Evolutionary conservation across 495 filamentous ascomycete genomes (phyloP).

Genomic region (Geoglossum glabrum): DNA sequence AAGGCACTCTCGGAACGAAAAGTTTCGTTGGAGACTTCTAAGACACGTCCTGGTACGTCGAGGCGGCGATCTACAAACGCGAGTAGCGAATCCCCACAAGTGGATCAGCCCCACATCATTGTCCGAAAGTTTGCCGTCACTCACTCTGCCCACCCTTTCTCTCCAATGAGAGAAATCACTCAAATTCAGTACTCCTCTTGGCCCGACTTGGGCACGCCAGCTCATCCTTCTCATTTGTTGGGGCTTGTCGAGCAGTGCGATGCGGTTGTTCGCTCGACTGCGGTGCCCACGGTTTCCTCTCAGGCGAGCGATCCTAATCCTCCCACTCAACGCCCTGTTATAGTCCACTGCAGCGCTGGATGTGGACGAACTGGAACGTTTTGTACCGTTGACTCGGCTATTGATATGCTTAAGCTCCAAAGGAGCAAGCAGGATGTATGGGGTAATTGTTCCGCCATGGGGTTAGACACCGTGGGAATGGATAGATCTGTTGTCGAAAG

Average conservation of each 20-base stretch:
- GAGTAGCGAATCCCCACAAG: constrained; percentile 12
- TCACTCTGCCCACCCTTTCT: constrained; percentile 59
- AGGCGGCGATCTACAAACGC: constrained; percentile 4
- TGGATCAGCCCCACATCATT: constrained; percentile 53
- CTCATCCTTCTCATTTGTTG: constrained; percentile 68
- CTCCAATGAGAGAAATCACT: constrained; percentile 77
- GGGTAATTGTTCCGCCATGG: constrained; percentile 7
- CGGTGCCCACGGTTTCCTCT: constrained; percentile 10
- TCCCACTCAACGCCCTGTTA: constrained; percentile 39
- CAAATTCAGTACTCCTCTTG: constrained; percentile 87
- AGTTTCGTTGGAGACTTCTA: constrained; percentile 41
- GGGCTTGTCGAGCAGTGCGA: constrained; percentile 75
- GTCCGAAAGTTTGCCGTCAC: constrained; percentile 73
- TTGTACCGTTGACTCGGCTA: constrained; percentile 84
- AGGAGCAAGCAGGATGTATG: constrained; percentile 26
- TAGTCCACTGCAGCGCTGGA: constrained; percentile 91
- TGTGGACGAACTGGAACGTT: constrained; percentile 93
- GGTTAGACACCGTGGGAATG: constrained; percentile 2
- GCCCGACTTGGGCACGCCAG: constrained; percentile 92
- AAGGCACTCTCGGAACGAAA: constrained; percentile 61
- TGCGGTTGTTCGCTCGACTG: constrained; percentile 22
- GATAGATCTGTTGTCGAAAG: constrained; percentile 9
- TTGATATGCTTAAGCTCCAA: constrained; percentile 81
- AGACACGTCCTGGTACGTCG: constrained; percentile 5
- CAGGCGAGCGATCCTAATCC: constrained; percentile 28